Conservation (phyloP, 2,329 filamentous ascomycete species). For the Penicillium vulpinum region DNA sequence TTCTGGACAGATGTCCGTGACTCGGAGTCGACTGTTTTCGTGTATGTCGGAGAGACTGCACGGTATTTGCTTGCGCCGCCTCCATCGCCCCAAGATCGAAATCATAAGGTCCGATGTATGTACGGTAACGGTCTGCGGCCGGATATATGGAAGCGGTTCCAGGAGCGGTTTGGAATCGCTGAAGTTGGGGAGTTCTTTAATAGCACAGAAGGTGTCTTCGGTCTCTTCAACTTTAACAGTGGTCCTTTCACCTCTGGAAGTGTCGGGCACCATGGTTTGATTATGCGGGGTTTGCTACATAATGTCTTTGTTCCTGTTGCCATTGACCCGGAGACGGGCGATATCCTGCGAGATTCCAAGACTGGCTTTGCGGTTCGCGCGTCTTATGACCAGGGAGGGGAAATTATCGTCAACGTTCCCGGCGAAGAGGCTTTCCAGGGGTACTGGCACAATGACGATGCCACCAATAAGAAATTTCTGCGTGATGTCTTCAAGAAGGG, state of each 20-base stretch:
- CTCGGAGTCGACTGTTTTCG: conserved; percentile 67
- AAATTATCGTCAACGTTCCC: conserved; percentile 68
- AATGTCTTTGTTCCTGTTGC: conserved; percentile 65
- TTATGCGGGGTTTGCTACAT: conserved; percentile 56
- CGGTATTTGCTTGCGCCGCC: conserved; percentile 71
- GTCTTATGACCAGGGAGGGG: conserved; percentile 68
- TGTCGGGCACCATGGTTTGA: conserved; percentile 70
- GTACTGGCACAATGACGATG: conserved; percentile 68
- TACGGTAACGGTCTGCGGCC: conserved; percentile 52
- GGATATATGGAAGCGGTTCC: conserved; percentile 54
- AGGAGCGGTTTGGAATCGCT: conserved; percentile 53
- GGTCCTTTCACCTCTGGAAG: conserved; percentile 63
- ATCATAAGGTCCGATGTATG: conserved; percentile 48
- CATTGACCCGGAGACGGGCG: conserved; percentile 67
- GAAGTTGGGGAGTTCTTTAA: conserved; percentile 75
- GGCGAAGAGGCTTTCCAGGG: conserved; percentile 63
- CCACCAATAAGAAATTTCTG: conserved; percentile 66
- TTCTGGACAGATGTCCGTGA: conserved; percentile 74
- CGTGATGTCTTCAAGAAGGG: conserved; percentile 65
- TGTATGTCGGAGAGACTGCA: conserved; percentile 76
- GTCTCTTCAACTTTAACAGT: conserved; percentile 59
- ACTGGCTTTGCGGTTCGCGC: conserved; percentile 67
- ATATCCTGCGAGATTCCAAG: conserved; percentile 63
- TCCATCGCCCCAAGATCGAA: conserved; percentile 45
- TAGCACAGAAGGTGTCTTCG: conserved; percentile 70